phyloP scores from a whole-genome alignment of 2,329 filamentous ascomycete genomes.

The Phyllosticta capitalensis region DNA sequence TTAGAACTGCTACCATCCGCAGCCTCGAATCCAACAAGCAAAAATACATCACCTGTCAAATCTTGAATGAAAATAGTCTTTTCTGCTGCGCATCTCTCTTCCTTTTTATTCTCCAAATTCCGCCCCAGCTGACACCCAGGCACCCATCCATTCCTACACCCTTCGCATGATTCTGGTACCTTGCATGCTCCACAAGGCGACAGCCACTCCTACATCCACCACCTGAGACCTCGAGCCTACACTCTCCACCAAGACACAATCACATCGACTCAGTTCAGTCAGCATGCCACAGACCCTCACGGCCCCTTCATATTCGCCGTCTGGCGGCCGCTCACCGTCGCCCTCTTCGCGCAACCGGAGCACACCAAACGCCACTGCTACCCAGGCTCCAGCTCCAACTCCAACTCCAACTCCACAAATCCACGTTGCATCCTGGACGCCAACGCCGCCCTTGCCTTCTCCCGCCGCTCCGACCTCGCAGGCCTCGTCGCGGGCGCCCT shows the following conservation, averaged over 20 bases:
- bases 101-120: background rate
- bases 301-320: too few relatives aligned
- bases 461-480: background rate
- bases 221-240: background rate
- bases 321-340: too few relatives aligned
- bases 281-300: background rate
- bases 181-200: background rate
- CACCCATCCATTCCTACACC: too few relatives aligned
- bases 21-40: background rate
- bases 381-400: background rate
- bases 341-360: background rate
- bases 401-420: background rate
- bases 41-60: background rate
- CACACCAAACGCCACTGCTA: background rate
- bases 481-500: background rate
- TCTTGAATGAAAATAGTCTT: background rate
- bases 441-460: background rate
- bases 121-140: too few relatives aligned
- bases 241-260: background rate
- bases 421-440: background rate
- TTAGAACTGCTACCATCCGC: background rate
- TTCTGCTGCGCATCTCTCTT: too few relatives aligned
- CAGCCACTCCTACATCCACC: background rate
- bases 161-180: background rate
- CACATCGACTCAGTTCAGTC: background rate